Conservation (phyloP, 257 asterid genomes). For the Petunia axillaris region DNA sequence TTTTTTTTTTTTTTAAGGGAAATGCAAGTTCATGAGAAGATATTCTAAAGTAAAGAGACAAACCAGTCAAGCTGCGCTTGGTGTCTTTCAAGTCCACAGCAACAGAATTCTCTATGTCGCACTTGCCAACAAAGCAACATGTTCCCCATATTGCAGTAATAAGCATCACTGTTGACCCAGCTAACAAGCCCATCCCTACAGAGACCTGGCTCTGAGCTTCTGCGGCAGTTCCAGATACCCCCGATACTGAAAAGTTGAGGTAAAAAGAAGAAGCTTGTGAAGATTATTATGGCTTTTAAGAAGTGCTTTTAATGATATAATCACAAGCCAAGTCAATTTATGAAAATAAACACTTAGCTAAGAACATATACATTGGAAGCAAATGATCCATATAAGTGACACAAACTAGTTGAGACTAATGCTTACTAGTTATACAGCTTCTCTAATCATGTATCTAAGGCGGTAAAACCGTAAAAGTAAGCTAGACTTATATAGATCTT, state of each 20-base stretch:
- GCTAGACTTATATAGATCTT: no score
- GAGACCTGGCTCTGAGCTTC: constrained; percentile 93
- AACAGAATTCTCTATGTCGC: constrained; percentile 52
- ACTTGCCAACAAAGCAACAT: constrained; percentile 83
- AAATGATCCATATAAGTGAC: not conserved
- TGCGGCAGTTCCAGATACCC: constrained; percentile 74
- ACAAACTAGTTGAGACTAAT: not conserved
- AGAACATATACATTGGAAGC: not conserved
- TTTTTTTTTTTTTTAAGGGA: no score
- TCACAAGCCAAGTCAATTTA: not conserved
- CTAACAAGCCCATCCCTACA: constrained; percentile 93
- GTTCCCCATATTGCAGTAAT: constrained; percentile 90
- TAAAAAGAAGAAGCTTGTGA: not conserved
- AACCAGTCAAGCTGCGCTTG: constrained; percentile 71
- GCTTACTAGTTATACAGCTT: not conserved
- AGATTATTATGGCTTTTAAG: constrained; percentile 22
- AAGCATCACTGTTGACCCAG: constrained; percentile 97
- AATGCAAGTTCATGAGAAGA: not conserved
- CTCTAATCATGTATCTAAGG: no score
- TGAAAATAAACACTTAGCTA: not conserved
- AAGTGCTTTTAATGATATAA: not conserved
- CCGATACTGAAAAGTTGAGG: constrained; percentile 63
- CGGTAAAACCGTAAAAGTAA: no score
- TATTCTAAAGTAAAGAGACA: constrained; percentile 28
- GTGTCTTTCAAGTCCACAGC: constrained; percentile 67